Evolutionary conservation across 805 yeast species (phyloP).

Genomic region (Lipomyces sp.): DNA sequence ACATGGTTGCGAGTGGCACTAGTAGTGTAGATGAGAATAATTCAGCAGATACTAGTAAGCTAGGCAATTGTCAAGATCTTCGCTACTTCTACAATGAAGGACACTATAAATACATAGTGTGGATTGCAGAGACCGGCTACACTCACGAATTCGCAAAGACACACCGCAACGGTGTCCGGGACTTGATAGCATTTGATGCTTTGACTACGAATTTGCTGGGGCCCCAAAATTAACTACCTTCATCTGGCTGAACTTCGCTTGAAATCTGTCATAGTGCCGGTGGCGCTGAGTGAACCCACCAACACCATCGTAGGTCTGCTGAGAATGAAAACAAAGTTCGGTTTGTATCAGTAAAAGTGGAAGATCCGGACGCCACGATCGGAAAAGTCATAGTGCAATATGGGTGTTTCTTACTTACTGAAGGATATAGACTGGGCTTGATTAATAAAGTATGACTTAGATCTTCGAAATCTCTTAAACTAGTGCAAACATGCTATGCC

Average conservation of each 20-base stretch:
- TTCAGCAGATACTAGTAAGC: neutral
- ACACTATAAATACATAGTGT: neutral
- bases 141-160: neutral
- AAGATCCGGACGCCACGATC: neutral
- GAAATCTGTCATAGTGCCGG: neutral
- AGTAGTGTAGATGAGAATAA: neutral
- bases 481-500: too few relatives aligned
- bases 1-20: neutral
- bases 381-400: neutral
- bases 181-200: neutral
- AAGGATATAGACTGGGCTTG: conserved; percentile 9
- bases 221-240: too few relatives aligned
- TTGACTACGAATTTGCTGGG: neutral
- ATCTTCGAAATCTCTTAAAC: too few relatives aligned
- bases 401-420: neutral
- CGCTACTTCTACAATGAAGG: neutral
- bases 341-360: neutral
- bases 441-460: neutral
- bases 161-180: neutral
- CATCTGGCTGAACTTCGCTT: neutral
- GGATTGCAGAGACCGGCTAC: neutral
- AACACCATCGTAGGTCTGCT: neutral
- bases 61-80: neutral
- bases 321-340: neutral
- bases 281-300: neutral